A percentile compares a stretch with the other conserved stretches of the same genome.
These are phyloP conservation scores for Agrocybe praecox DNA, from an alignment of 768 basidiomycete genomes.

Conservation along the genomic window DNA sequence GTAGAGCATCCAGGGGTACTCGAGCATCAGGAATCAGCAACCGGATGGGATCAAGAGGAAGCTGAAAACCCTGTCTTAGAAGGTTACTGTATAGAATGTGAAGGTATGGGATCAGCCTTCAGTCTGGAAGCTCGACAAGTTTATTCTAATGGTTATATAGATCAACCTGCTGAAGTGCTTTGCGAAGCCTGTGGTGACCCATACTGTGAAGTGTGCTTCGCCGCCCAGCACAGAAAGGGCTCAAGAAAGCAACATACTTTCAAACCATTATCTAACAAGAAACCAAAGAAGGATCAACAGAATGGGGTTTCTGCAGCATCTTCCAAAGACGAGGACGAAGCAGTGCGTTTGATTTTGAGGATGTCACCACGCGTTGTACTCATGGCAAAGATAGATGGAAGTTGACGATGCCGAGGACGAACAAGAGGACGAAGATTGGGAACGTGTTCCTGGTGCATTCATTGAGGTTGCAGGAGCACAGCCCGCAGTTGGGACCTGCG, in stretches of 20 bases:
- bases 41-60: conserved; percentile 73
- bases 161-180: conserved; percentile 78
- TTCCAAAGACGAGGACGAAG: conserved; percentile 31
- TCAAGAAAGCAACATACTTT: conserved; percentile 65
- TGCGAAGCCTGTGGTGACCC: conserved; percentile 74
- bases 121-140: background rate
- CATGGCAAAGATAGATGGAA: conserved; percentile 42
- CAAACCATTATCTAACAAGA: conserved; percentile 43
- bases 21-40: conserved; percentile 27
- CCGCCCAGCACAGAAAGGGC: conserved; percentile 84
- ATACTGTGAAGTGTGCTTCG: conserved; percentile 87
- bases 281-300: conserved; percentile 27
- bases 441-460: conserved; percentile 33
- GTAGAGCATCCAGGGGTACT: conserved; percentile 54
- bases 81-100: conserved; percentile 83
- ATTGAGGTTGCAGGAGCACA: conserved; percentile 52
- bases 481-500: conserved; percentile 58
- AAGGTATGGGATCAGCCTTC: conserved; percentile 53
- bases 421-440: conserved; percentile 46
- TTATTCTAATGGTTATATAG: conserved; percentile 35
- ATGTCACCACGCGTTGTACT: background rate
- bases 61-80: conserved; percentile 48
- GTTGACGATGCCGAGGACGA: conserved; percentile 36
- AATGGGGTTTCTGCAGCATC: conserved; percentile 4
- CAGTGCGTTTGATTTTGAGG: conserved; percentile 16